Percentiles rank a stretch among this genome's conserved stretches.
These are phyloP conservation scores for Tulasnella sp. DNA, from an alignment of 768 basidiomycete species.

Conservation along the genomic window DNA sequence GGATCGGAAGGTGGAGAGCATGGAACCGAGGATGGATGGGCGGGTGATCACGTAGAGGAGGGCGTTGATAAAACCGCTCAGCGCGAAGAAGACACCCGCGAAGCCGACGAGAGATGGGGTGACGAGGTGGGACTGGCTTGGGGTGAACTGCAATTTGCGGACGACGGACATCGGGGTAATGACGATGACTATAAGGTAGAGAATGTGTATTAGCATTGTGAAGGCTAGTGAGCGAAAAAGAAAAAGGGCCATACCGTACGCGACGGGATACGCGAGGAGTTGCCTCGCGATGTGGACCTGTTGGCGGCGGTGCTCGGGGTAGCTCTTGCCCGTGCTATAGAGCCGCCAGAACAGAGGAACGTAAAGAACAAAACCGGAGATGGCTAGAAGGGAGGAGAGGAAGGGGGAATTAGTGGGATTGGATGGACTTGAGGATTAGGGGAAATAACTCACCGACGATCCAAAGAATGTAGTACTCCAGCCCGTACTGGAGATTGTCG, in stretches of 20 bases:
- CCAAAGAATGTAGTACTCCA: constrained; percentile 62
- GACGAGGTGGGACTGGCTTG: constrained; percentile 39
- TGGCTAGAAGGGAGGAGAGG: constrained; percentile 37
- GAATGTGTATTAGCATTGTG: too few species aligned
- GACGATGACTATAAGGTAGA: not conserved
- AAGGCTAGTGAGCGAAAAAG: constrained; percentile 38
- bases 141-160: constrained; percentile 48
- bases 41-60: constrained; percentile 48
- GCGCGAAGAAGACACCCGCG: constrained; percentile 49
- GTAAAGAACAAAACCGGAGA: constrained; percentile 52
- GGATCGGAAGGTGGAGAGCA: not conserved
- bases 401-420: not conserved
- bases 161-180: constrained; percentile 51
- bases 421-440: not conserved
- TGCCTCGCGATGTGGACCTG: not conserved
- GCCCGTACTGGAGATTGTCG: constrained; percentile 48
- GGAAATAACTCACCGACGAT: constrained; percentile 39
- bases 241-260: not conserved
- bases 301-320: constrained; percentile 42
- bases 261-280: not conserved
- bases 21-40: constrained; percentile 44
- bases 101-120: constrained; percentile 43
- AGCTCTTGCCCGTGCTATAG: constrained; percentile 23
- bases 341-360: constrained; percentile 52
- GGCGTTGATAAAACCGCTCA: constrained; percentile 54